Evolutionary conservation across 345 rosid genomes (phyloP), one percentile per base, ranked within the genome.

Genomic region (Psidium friedrichsthalianum): DNA sequence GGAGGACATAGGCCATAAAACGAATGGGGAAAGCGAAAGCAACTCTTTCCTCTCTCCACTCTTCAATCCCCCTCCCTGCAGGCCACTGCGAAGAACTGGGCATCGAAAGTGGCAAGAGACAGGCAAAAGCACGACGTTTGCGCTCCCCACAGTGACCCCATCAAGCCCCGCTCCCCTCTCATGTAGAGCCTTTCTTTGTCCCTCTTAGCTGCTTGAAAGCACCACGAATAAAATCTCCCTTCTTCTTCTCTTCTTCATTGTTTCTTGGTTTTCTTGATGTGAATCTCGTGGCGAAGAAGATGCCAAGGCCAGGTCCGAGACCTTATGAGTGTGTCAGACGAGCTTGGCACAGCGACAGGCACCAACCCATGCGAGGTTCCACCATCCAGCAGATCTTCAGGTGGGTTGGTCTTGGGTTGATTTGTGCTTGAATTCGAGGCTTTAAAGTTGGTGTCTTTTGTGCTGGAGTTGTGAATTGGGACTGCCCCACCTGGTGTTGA

Each of bases 311-410:
- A 6, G 98, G 98, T 49, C 98, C 98, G 6, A 94, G 98, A 88
- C 98, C 99, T 29, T 97, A 93, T 85, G 98, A 95, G 94, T 97
- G 99, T 86, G 98, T 96, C 47, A 92, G 92, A 88, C 91, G 98
- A 90, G 96, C 96, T 87, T 97, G 99, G 99, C 99, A 97, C 90
- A 97, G 99, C 83, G 99, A 96, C 51, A 92, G 98, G 82, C 98
- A 95, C 91, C 96, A 92, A 87, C 96, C 99, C 84, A 91, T 94
- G 87, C 87, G 99, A 87, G 99, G 98, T 86, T 94, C 98, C 57
- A 91, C 95, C 87, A 94, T 96, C 85, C 97, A 93, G 47, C 98
- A 97, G 89, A 96, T 97, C 91, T 97, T 96, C 91, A 96, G 98
- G 99, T 97, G 88, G 47, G 78, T 69, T 5, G 44, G 78, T 74